Evolutionary conservation across 345 rosid genomes (phyloP).

Genomic region (Gossypium raimondii): DNA sequence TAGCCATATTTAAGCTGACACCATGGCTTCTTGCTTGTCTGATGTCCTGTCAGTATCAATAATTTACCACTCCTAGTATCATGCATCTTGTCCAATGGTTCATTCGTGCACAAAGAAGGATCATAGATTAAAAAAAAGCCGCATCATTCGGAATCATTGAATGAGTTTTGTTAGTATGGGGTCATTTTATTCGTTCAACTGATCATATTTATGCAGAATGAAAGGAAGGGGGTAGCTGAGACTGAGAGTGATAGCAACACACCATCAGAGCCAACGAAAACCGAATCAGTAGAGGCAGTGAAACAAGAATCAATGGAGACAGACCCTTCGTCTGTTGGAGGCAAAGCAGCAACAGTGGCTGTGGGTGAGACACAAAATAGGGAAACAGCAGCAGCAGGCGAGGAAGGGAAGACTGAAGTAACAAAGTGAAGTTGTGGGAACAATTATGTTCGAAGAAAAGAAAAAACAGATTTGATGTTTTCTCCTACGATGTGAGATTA

Average conservation of each 20-base stretch:
- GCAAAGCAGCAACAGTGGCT: not conserved
- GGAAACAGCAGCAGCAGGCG: not conserved
- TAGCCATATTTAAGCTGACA: too few species aligned
- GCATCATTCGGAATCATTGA: too few species aligned
- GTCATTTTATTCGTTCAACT: too few species aligned
- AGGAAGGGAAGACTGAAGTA: not conserved
- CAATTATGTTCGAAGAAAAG: too few species aligned
- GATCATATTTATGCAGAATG: constrained; percentile 1
- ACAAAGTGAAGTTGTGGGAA: too few species aligned
- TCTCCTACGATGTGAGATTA: too few species aligned
- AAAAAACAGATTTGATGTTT: too few species aligned
- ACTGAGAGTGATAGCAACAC: not conserved
- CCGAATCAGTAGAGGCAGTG: not conserved
- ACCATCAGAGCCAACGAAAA: not conserved
- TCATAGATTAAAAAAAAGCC: too few species aligned
- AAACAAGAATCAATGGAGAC: not conserved
- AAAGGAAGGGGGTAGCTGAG: constrained; percentile 2
- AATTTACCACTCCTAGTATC: too few species aligned
- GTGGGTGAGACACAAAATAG: not conserved
- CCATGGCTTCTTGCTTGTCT: constrained; percentile 4
- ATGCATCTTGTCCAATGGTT: too few species aligned
- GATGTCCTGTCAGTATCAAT: not conserved
- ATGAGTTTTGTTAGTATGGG: too few species aligned
- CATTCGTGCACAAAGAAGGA: not conserved
- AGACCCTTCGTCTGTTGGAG: too few species aligned